A percentile compares a stretch with the other conserved stretches of the same genome.
Evolutionary conservation across 768 basidiomycete species (phyloP).

Genomic region (Tylopilus sp.): DNA sequence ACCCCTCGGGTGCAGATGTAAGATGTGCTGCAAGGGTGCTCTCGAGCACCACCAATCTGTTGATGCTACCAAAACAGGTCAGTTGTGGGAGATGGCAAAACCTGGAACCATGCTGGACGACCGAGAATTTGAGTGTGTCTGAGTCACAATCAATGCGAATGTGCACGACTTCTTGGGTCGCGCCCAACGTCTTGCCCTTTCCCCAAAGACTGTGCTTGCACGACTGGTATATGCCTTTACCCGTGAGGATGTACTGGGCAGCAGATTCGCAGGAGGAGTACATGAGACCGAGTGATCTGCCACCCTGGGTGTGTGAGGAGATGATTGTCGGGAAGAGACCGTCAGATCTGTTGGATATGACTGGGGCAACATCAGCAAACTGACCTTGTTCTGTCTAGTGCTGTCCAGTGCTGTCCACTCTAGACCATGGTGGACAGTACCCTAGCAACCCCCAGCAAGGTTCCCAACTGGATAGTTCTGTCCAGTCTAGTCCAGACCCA

Average conservation of each 20-base stretch:
- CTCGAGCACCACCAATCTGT: too few relatives aligned
- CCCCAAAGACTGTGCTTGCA: constrained; percentile 95
- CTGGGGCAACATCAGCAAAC: too few relatives aligned
- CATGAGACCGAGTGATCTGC: constrained; percentile 84
- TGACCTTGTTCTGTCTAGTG: too few relatives aligned
- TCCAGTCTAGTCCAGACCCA: too few relatives aligned
- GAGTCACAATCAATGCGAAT: constrained; percentile 90
- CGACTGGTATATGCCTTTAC: constrained; percentile 94
- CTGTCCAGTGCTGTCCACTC: too few relatives aligned
- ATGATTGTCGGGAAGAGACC: constrained; percentile 93
- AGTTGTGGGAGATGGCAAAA: too few relatives aligned
- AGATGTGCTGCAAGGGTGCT: constrained; percentile 70
- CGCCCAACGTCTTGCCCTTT: constrained; percentile 95
- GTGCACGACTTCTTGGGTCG: constrained; percentile 83
- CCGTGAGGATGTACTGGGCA: constrained; percentile 80
- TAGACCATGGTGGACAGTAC: too few relatives aligned
- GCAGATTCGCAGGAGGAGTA: constrained; percentile 91
- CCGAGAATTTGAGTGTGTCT: constrained; percentile 89
- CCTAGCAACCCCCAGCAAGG: too few relatives aligned
- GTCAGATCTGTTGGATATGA: constrained; percentile 84
- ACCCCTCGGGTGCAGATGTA: constrained; percentile 77
- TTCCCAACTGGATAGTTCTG: too few relatives aligned
- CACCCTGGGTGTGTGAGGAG: constrained; percentile 61
- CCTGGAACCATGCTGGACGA: too few relatives aligned
- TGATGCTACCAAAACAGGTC: too few relatives aligned